These are phyloP conservation scores for Handroanthus guayacan DNA, from an alignment of 257 asterid species.

Conservation along the genomic window DNA sequence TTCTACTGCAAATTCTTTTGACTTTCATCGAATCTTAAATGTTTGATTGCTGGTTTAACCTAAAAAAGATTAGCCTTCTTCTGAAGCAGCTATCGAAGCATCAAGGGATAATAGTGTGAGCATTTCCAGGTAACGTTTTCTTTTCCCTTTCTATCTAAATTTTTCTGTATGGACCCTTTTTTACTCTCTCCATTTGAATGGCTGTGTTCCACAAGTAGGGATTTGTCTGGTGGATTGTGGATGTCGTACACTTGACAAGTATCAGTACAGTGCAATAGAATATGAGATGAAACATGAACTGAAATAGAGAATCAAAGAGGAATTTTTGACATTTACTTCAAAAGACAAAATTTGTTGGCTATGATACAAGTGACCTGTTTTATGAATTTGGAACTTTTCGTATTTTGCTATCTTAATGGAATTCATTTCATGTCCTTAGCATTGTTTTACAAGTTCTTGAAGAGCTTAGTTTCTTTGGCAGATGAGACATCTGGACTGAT, in stretches of 20 bases:
- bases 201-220: background rate
- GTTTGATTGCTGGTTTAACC: background rate
- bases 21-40: background rate
- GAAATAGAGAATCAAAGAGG: too few species aligned
- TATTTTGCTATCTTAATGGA: background rate
- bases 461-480: too few species aligned
- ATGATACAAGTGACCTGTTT: background rate
- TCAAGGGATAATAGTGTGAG: background rate
- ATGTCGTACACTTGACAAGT: too few species aligned
- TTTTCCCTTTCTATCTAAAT: background rate
- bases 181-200: background rate
- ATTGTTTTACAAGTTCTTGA: background rate
- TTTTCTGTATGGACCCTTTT: background rate
- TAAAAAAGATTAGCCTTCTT: background rate
- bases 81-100: background rate
- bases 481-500: too few species aligned
- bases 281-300: too few species aligned
- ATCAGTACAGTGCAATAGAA: too few species aligned
- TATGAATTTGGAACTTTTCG: background rate
- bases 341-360: too few species aligned
- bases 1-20: background rate
- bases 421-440: background rate
- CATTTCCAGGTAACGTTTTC: background rate
- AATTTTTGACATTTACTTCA: too few species aligned
- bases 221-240: too few species aligned